Percentiles rank a stretch among this genome's conserved stretches.
Evolutionary conservation across 2,329 filamentous ascomycete species (phyloP).

Genomic region (Hypomyces perniciosus): DNA sequence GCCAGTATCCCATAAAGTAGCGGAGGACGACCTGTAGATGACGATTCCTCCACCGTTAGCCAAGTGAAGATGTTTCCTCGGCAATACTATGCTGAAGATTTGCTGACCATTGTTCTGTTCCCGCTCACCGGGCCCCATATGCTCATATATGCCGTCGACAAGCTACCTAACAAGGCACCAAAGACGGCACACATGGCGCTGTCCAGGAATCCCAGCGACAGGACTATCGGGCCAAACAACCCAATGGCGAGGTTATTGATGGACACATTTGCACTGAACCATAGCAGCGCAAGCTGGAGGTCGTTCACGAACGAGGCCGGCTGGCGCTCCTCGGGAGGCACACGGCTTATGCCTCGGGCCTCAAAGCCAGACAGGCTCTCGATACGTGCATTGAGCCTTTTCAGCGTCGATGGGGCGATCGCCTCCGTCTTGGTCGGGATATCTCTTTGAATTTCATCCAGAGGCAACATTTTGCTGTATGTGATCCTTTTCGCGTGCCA

Average conservation of each 20-base stretch:
- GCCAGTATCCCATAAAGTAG: constrained; percentile 67
- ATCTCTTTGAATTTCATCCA: neutral
- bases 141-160: constrained; percentile 70
- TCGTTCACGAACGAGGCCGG: constrained; percentile 28
- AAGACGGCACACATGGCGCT: constrained; percentile 66
- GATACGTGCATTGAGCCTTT: constrained; percentile 20
- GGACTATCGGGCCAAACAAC: constrained; percentile 61
- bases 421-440: neutral
- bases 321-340: constrained; percentile 31
- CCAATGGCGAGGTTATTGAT: constrained; percentile 57
- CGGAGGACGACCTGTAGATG: constrained; percentile 53
- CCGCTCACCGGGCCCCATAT: constrained; percentile 71
- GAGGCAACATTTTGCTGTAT: too few relatives aligned
- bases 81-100: neutral
- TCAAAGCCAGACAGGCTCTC: constrained; percentile 32
- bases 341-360: constrained; percentile 34
- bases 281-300: constrained; percentile 35
- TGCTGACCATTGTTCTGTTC: constrained; percentile 62
- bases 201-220: constrained; percentile 66
- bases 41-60: neutral
- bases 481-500: too few relatives aligned
- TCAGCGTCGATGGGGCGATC: neutral
- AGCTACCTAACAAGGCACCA: constrained; percentile 67
- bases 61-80: too few relatives aligned
- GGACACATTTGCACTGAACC: constrained; percentile 40